A percentile compares a stretch with the other conserved stretches of the same genome.
Conservation (phyloP, 106 monocot genomes). For the Acorus gramineus region DNA sequence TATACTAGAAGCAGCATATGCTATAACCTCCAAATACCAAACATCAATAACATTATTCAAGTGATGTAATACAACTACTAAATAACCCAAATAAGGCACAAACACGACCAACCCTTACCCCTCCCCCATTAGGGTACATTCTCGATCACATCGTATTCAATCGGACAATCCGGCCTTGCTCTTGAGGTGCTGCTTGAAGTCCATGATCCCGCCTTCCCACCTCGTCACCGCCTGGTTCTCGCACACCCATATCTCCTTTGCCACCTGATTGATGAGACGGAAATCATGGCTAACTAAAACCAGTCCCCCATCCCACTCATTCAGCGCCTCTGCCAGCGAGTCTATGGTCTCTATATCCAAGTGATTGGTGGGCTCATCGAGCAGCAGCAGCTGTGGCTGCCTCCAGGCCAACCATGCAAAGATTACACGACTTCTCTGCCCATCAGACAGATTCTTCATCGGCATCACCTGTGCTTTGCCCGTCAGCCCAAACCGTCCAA, state of each 20-base stretch:
- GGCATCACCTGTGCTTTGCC: conserved; percentile 86
- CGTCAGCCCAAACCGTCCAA: conserved; percentile 78
- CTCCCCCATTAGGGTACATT: no score
- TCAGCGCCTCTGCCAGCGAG: conserved; percentile 74
- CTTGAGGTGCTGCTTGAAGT: conserved; percentile 70
- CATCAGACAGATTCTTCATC: conserved; percentile 78
- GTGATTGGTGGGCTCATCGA: conserved; percentile 87
- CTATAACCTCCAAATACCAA: no score
- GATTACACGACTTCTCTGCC: conserved; percentile 73
- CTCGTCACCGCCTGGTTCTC: conserved; percentile 61
- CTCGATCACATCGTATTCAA: conserved; percentile 1
- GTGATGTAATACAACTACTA: no score
- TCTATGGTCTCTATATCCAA: conserved; percentile 85
- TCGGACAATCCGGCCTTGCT: conserved; percentile 56
- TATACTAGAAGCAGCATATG: no score
- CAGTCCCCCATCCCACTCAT: conserved; percentile 75
- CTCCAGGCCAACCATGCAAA: conserved; percentile 85
- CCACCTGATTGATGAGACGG: conserved; percentile 80
- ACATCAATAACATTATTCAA: no score
- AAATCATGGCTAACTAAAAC: conserved; percentile 89
- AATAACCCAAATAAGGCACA: no score
- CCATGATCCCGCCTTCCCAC: conserved; percentile 87
- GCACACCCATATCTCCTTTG: conserved; percentile 82
- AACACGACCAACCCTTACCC: no score
- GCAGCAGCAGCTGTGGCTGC: conserved; percentile 65